Conservation (phyloP, 2,329 filamentous ascomycete species). For the Fusarium cicatricum region DNA sequence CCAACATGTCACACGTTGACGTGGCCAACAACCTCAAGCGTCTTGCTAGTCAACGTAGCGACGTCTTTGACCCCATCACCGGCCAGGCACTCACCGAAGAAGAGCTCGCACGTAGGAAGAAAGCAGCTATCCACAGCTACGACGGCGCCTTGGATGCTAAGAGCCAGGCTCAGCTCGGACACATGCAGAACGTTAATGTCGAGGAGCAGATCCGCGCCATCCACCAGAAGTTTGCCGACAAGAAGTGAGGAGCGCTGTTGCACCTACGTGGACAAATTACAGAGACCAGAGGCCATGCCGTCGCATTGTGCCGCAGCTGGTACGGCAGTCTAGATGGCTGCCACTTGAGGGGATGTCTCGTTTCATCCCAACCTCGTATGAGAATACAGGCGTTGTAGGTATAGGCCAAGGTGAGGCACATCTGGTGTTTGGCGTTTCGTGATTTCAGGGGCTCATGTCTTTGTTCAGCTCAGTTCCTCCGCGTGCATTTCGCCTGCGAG, state of each 20-base stretch:
- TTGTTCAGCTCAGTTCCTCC: slow-evolving; percentile 35
- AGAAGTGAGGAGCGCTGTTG: slow-evolving; percentile 41
- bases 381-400: slow-evolving; percentile 35
- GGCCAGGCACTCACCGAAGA: slow-evolving; percentile 76
- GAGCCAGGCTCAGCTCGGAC: slow-evolving; percentile 60
- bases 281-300: slow-evolving; percentile 1
- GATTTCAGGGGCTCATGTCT: slow-evolving; percentile 39
- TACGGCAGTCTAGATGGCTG: background rate
- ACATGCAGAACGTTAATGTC: slow-evolving; percentile 76
- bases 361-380: slow-evolving; percentile 15
- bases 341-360: background rate
- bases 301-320: background rate
- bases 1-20: slow-evolving; percentile 85
- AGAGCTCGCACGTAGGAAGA: slow-evolving; percentile 78
- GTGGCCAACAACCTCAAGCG: slow-evolving; percentile 95
- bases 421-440: slow-evolving; percentile 38
- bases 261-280: slow-evolving; percentile 5
- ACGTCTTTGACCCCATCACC: slow-evolving; percentile 81
- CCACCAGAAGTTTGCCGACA: slow-evolving; percentile 61
- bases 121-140: slow-evolving; percentile 70
- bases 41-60: slow-evolving; percentile 86
- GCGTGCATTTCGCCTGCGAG: slow-evolving; percentile 8
- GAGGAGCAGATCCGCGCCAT: slow-evolving; percentile 82
- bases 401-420: slow-evolving; percentile 41
- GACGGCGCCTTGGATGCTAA: slow-evolving; percentile 71